Evolutionary conservation across 495 filamentous ascomycete species (phyloP).

Genomic region (Echria macrotheca): DNA sequence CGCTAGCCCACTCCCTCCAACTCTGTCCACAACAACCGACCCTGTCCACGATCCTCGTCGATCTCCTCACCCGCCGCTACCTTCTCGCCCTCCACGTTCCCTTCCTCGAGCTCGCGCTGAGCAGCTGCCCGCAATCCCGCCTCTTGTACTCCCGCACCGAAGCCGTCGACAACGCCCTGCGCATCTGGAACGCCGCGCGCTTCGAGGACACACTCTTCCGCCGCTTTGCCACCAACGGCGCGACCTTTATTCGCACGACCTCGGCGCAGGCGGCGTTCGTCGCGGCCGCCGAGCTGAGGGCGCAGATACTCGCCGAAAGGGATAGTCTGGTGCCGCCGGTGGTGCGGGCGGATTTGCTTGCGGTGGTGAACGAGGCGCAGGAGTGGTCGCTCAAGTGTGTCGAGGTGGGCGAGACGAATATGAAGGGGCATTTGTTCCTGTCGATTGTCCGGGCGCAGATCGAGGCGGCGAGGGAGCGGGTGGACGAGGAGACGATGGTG

Average conservation of each 20-base stretch:
- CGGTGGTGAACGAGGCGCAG: constrained; percentile 41
- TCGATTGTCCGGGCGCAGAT: too few relatives aligned
- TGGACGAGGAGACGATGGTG: too few relatives aligned
- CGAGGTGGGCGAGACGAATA: constrained; percentile 49
- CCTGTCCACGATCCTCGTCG: too few relatives aligned
- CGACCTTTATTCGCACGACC: constrained; percentile 41
- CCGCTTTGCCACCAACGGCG: constrained; percentile 29
- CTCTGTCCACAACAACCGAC: constrained; percentile 40
- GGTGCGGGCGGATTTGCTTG: constrained; percentile 44
- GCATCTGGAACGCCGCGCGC: constrained; percentile 3
- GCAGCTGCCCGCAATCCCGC: too few relatives aligned
- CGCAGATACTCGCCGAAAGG: constrained; percentile 48
- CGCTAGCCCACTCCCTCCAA: constrained; percentile 37
- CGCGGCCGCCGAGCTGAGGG: constrained; percentile 44
- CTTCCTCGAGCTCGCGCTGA: constrained; percentile 27
- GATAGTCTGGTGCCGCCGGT: constrained; percentile 30
- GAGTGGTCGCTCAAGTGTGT: constrained; percentile 39
- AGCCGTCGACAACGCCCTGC: too few relatives aligned
- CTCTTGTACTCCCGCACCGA: too few relatives aligned
- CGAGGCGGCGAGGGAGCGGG: too few relatives aligned
- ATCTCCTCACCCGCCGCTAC: too few relatives aligned
- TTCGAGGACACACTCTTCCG: constrained; percentile 14
- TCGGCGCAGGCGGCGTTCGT: too few relatives aligned
- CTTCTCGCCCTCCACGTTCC: constrained; percentile 46
- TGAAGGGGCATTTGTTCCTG: too few relatives aligned